Evolutionary conservation across 768 basidiomycete species (phyloP).

Genomic region (Tremella fuciformis): DNA sequence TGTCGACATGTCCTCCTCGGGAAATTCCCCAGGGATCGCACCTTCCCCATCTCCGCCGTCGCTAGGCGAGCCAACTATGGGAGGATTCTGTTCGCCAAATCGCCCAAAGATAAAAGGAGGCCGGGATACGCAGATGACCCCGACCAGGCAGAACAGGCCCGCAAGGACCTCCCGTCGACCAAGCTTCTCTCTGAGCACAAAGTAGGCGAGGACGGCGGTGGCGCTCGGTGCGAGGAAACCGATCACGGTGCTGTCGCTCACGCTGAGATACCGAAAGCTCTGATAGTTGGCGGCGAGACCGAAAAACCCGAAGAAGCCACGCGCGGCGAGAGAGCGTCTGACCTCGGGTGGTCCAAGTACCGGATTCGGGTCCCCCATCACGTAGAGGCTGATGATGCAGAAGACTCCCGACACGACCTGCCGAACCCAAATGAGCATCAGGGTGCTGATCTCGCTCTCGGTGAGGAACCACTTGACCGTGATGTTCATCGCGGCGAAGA

Average conservation of each 20-base stretch:
- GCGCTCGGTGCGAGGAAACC: conserved; percentile 70
- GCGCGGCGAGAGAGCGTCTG: conserved; percentile 58
- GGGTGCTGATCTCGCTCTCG: conserved; percentile 25
- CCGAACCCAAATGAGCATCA: conserved; percentile 60
- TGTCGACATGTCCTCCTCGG: conserved; percentile 19
- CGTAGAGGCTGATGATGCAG: conserved; percentile 59
- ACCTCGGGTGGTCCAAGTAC: conserved; percentile 69
- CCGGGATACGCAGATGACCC: conserved; percentile 76
- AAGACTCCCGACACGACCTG: conserved; percentile 63
- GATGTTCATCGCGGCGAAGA: conserved; percentile 61
- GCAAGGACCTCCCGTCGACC: conserved; percentile 61
- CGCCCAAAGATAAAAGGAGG: conserved; percentile 70
- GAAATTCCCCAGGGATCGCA: conserved; percentile 11
- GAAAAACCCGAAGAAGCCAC: conserved; percentile 69
- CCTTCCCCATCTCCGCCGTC: conserved; percentile 12
- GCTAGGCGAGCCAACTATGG: not conserved
- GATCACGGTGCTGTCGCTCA: conserved; percentile 74
- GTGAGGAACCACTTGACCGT: conserved; percentile 63
- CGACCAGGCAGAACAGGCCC: conserved; percentile 67
- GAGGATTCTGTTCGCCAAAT: too few species aligned
- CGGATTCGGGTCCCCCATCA: conserved; percentile 59
- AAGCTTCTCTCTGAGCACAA: conserved; percentile 64
- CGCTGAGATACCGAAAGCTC: conserved; percentile 47
- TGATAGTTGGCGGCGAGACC: conserved; percentile 61
- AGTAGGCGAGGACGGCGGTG: conserved; percentile 62